Evolutionary conservation across 2,329 filamentous ascomycete species (phyloP).

Genomic region (Fusarium globosum): DNA sequence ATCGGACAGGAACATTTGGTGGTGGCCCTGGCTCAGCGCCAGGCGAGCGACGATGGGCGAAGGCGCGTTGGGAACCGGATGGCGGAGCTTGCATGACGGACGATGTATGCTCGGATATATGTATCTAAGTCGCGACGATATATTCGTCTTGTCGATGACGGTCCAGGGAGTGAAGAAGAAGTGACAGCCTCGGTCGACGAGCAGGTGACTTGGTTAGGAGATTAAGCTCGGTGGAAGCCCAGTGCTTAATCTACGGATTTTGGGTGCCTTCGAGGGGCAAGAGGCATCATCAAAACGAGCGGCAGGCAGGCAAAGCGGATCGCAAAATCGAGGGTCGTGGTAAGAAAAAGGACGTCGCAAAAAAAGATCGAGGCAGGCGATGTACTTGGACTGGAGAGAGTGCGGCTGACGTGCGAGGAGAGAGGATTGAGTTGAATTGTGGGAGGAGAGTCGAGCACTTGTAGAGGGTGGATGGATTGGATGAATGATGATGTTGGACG

Average conservation of each 20-base stretch:
- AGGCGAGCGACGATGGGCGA: constrained; percentile 71
- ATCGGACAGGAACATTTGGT: constrained; percentile 64
- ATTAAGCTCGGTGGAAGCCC: constrained; percentile 16
- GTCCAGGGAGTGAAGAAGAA: not conserved
- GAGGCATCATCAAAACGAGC: constrained; percentile 44
- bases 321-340: constrained; percentile 17
- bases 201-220: not conserved
- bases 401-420: constrained; percentile 20
- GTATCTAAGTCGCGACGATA: constrained; percentile 7
- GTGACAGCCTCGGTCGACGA: constrained; percentile 1
- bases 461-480: constrained; percentile 2
- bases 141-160: not conserved
- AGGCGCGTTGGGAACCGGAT: constrained; percentile 59
- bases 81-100: constrained; percentile 39
- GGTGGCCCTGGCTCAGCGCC: constrained; percentile 69
- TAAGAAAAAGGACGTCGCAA: constrained; percentile 6
- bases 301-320: constrained; percentile 29
- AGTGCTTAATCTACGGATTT: constrained; percentile 39
- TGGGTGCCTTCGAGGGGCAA: constrained; percentile 42
- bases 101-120: constrained; percentile 12
- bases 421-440: constrained; percentile 14
- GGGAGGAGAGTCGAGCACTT: constrained; percentile 21
- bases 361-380: constrained; percentile 4
- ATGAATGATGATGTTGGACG: constrained; percentile 15
- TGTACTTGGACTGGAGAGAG: constrained; percentile 25